Conservation (phyloP, 345 rosid genomes). For the Toxicodendron radicans region DNA sequence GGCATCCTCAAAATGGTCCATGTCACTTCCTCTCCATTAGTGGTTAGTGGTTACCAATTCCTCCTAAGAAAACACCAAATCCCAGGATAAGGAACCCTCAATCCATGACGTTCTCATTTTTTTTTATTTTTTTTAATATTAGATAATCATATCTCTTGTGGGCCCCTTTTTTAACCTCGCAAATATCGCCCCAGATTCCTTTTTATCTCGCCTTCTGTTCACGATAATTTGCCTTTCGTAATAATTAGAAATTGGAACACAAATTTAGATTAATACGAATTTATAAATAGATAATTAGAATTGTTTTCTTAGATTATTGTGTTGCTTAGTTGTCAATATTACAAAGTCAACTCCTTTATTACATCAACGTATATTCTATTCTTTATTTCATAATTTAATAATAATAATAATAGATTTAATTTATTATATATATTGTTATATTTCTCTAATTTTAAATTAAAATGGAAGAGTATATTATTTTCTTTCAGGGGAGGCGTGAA, state of each 20-base stretch:
- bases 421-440: no score
- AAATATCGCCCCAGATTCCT: no score
- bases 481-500: background rate
- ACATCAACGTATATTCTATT: no score
- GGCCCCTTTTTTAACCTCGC: background rate
- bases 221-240: background rate
- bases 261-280: background rate
- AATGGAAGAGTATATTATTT: no score
- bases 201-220: background rate
- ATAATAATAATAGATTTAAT: no score
- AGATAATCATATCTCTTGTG: background rate
- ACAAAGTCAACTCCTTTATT: no score
- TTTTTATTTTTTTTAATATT: background rate
- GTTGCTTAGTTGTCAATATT: no score
- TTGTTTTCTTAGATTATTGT: no score
- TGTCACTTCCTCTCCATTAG: slow-evolving; percentile 6
- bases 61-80: slow-evolving; percentile 14
- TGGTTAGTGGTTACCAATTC: slow-evolving; percentile 11
- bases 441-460: no score
- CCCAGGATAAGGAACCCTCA: slow-evolving; percentile 25
- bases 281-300: no score
- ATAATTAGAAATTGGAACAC: background rate
- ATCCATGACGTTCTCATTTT: slow-evolving; percentile 10
- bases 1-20: slow-evolving; percentile 9
- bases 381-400: no score